phyloP scores from a whole-genome alignment of 176 grass and related monocot species.

The Musa schizocarpa region DNA sequence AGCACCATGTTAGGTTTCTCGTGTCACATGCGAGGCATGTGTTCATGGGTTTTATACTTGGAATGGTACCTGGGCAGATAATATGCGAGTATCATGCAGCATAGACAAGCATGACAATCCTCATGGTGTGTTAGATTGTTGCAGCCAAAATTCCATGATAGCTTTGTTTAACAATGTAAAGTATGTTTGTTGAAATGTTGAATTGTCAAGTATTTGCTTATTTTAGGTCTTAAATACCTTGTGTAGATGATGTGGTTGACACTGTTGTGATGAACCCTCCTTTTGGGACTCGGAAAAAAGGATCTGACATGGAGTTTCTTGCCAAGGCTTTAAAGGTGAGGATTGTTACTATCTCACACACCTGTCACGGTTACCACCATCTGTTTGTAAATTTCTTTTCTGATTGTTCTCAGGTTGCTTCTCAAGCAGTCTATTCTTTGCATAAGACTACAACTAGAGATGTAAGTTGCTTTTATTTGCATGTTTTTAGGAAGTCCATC shows the following conservation, averaged over 20 bases:
- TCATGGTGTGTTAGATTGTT: no score
- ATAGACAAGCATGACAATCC: no score
- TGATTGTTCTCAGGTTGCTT: slow-evolving; percentile 49
- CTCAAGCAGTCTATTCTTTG: slow-evolving; percentile 77
- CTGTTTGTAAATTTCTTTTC: slow-evolving; percentile 14
- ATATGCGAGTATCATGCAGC: no score
- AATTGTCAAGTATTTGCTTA: background rate
- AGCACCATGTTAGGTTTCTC: no score
- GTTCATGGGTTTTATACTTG: no score
- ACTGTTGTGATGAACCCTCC: slow-evolving; percentile 98
- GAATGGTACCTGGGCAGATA: no score
- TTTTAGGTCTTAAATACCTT: background rate
- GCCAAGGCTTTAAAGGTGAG: slow-evolving; percentile 70
- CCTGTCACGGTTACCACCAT: background rate
- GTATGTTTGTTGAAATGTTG: background rate
- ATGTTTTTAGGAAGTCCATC: background rate
- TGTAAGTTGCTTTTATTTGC: slow-evolving; percentile 32
- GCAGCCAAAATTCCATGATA: no score
- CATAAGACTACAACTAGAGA: slow-evolving; percentile 96
- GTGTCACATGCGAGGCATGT: no score
- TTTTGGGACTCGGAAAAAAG: slow-evolving; percentile 78
- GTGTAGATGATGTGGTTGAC: slow-evolving; percentile 51
- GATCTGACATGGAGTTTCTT: slow-evolving; percentile 83
- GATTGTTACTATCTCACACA: slow-evolving; percentile 14
- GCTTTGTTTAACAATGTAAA: background rate